Evolutionary conservation across 2,329 filamentous ascomycete genomes (phyloP).

Genomic region (Tolypocladium sp.): DNA sequence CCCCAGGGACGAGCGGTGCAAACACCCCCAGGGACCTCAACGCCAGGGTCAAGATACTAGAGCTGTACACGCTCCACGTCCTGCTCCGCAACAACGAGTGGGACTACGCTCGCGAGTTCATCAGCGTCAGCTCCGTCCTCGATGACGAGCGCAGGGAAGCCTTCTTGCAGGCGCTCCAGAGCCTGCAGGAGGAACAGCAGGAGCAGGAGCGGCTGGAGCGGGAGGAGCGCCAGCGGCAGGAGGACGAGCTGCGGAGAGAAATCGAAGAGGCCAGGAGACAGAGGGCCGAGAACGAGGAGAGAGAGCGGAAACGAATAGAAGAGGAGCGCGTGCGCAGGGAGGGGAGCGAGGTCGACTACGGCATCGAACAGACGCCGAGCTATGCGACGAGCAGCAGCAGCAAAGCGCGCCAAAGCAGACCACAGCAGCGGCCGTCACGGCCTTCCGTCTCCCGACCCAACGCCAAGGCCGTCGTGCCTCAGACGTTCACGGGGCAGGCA

Average conservation of each 20-base stretch:
- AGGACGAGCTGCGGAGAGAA: conserved; percentile 46
- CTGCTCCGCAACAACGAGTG: conserved; percentile 91
- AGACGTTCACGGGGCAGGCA: conserved; percentile 37
- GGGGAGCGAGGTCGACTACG: conserved; percentile 58
- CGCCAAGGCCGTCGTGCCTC: conserved; percentile 17
- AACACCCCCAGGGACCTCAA: conserved; percentile 79
- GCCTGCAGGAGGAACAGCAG: conserved; percentile 73
- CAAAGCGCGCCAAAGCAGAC: conserved; percentile 20
- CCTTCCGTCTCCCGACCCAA: conserved; percentile 15
- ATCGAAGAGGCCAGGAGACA: conserved; percentile 47
- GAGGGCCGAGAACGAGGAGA: conserved; percentile 50
- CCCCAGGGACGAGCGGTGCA: conserved; percentile 51
- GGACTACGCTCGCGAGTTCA: conserved; percentile 91
- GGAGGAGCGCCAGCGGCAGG: conserved; percentile 46
- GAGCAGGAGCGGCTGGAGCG: conserved; percentile 58
- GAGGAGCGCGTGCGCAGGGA: conserved; percentile 41
- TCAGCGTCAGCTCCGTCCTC: conserved; percentile 73
- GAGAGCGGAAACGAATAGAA: conserved; percentile 41
- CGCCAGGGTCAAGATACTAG: conserved; percentile 81
- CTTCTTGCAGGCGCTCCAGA: conserved; percentile 78
- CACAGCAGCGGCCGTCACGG: conserved; percentile 15
- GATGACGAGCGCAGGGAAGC: conserved; percentile 88
- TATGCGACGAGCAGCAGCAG: conserved; percentile 18
- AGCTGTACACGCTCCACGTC: conserved; percentile 91
- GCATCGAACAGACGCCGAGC: conserved; percentile 48